Base-by-base conservation (phyloP, 2,329 filamentous ascomycete species). In the Fusarium guadeloupense region DNA sequence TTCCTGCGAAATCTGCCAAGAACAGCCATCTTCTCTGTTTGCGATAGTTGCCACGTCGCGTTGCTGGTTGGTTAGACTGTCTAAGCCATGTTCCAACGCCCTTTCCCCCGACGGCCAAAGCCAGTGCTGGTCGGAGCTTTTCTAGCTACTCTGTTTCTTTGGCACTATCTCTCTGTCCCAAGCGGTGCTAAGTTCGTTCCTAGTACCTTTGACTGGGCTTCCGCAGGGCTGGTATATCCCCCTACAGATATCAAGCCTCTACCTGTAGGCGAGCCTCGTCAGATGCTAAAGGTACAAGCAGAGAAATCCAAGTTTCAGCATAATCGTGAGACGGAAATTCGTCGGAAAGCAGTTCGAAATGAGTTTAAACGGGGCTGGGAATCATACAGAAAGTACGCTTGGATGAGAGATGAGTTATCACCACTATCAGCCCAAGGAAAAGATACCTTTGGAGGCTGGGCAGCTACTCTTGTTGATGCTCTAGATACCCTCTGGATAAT, bases 401-500 rank as follows among this genome's bases (percentile, higher is more conserved):
- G 83, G 83, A 69, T 81, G 59, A 75, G 77, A 23, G 83, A 86
- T 58, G 84, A 85, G 71, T 70, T 86, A 14, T 70, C 72, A 45
- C 83, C 83, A 6, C 71, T 85, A 4, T 77, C 77, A 17, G 81
- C 78, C 23, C 68, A 71, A 6, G 76, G 71, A 10, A 81, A 78
- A 57, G 78, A 83, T 52, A 74, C 74, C 1, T 85, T 84, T 69
- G 82, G 83, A 4, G 80, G 81, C 21, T 86, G 83, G 80, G 84
- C 80, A 2, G 85, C 85, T 9, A 86, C 85, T 0, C 71, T 89
- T 39, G 81, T 89, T 28, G 86, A 89, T 68, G 76, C 80, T 0
- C 74, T 89, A 37, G 85, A 88, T 54, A 86, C 85, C 0, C 78
- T 89, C 3, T 84, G 81, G 79, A 88, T 89, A 41, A 87, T 89